A percentile compares a stretch with the other conserved stretches of the same genome.
Evolutionary conservation across 768 basidiomycete genomes (phyloP).

Genomic region (Terana coerulea): DNA sequence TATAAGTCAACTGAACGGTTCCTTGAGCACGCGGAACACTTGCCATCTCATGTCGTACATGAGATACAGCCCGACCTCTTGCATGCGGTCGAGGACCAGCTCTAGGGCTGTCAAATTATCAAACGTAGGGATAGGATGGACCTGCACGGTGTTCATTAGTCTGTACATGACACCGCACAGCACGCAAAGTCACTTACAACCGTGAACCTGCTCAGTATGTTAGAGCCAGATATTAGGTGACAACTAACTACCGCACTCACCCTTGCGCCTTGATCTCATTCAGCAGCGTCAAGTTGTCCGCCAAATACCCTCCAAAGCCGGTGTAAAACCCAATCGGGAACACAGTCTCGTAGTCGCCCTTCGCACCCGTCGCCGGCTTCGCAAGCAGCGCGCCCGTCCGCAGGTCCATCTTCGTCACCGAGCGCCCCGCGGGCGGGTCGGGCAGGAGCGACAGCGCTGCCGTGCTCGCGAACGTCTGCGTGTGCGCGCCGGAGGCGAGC

Average conservation of each 20-base stretch:
- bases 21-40: no score
- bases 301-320: conserved; percentile 50
- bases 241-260: no score
- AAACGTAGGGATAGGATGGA: conserved; percentile 71
- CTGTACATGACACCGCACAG: no score
- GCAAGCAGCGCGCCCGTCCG: conserved; percentile 42
- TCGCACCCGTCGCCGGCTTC: conserved; percentile 26
- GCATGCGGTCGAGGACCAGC: conserved; percentile 63
- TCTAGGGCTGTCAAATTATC: conserved; percentile 55
- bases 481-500: conserved; percentile 14
- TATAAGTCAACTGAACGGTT: no score
- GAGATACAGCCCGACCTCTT: conserved; percentile 63
- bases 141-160: conserved; percentile 36
- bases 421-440: conserved; percentile 27
- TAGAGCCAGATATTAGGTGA: background rate
- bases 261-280: conserved; percentile 59
- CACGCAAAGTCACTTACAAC: conserved; percentile 32
- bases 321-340: conserved; percentile 78
- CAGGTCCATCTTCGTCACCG: conserved; percentile 47
- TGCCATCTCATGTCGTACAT: conserved; percentile 82
- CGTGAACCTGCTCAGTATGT: conserved; percentile 26
- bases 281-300: conserved; percentile 46
- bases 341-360: conserved; percentile 32
- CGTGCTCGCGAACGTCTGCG: conserved; percentile 30
- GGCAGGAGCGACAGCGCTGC: conserved; percentile 39